Evolutionary conservation across 257 asterid genomes (phyloP), one percentile per base, ranked within the genome.

Genomic region (Eustoma russellianum): DNA sequence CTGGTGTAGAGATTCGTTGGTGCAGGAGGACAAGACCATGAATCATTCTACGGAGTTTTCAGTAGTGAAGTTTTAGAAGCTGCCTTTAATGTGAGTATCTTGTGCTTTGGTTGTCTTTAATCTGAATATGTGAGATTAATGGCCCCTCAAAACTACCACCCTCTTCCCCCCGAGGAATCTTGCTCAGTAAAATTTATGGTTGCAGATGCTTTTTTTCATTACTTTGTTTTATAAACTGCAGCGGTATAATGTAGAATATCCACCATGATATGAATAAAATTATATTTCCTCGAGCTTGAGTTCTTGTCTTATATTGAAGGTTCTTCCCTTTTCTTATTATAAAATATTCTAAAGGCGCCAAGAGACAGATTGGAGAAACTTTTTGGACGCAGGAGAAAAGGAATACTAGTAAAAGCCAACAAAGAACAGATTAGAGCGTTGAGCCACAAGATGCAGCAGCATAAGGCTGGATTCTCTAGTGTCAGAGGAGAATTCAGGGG

Each of bases 41-140:
- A 63, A 28, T 59, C 82, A 0, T 77, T 52, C 67, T 81, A 49
- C 58, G 59, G 33, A 14, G 61, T 55, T 40, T 78, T 81, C 83
- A 73, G 83, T 79, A 66, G 53, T 35, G 79, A 74, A 41, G 59
- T 78, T 7, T 56, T 77, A 6, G 70, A 70, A 53, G 77, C 80
- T 15, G 85, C 88, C 47, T 63, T 80, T 34, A 77, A 77, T 59
- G 81, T 77, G 57, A 24, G 30, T 24, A 24, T 24, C 62, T 66
- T 28, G 19, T 10, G 41, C 19, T 28, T 53, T 9, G 30, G 30
- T 24, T 24, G 30, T 24, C 30, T 24, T 24, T 24, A 24, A 4
- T 4, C 2, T 24, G 30, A 2, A 4, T 24, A 24, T 0, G 30
- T 24, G 30, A 24, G 2, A 24, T 2, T 24, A 24, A 24, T 24